Base-by-base conservation (phyloP, 129 eudicot genomes). In the Calendula officinalis region DNA sequence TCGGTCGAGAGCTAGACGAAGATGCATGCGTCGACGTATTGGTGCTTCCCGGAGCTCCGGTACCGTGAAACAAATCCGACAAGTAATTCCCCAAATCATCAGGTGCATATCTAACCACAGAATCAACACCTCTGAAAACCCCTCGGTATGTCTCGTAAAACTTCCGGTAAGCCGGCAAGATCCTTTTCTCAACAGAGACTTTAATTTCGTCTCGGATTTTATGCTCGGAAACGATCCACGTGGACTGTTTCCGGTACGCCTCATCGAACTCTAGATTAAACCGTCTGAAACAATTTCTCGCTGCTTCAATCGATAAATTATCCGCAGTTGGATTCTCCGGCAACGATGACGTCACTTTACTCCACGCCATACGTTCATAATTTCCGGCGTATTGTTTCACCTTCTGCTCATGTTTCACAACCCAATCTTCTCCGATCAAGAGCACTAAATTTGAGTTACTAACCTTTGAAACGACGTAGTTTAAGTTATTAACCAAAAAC, bases 321-420 rank as follows among this genome's bases (percentile, higher is more conserved):
- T 75, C 78, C 1, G 70, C 84, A 71, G 81, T 71, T 30, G 79
- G 83, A 74, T 88, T 65, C 12, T 62, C 77, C 8, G 97, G 95
- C 41, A 94, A 27, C 8, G 97, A 68, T 11, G 84, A 22, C 0
- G 82, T 60, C 12, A 80, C 90, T 63, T 82, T 83, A 35, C 69
- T 79, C 99, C 99, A 94, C 0, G 88, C 85, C 84, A 86, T 81
- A 8, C 95, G 75, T 63, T 88, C 84, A 73, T 81, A 94, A 11
- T 89, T 94, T 5, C 83, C 71, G 0, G 83, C 68, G 64, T 81
- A 89, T 32, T 77, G 84, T 22, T 74, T 66, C 56, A 80, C 86
- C 50, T 88, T 94, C 13, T 55, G 66, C 7, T 76, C 80, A 75
- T 86, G 91, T 6, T 75, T 84, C 17, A 34, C 60, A 16, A 84